Evolutionary conservation across 208 protist species (phyloP).

Genomic region (Trypanosoma platydactyli): DNA sequence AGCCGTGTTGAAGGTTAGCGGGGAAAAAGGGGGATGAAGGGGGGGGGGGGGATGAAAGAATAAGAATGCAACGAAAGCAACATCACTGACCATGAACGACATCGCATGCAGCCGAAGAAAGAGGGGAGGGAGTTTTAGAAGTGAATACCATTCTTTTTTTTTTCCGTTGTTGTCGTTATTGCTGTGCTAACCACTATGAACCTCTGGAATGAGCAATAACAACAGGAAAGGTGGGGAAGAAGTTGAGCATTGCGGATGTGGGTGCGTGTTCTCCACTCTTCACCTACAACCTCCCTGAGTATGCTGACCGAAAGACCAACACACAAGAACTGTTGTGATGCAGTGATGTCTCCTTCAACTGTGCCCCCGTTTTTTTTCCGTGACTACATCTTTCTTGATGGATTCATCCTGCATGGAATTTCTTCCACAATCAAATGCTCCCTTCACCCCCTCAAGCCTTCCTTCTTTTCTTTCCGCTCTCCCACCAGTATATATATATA

Average conservation of each 20-base stretch:
- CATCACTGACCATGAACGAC: neutral
- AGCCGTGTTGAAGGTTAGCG: neutral
- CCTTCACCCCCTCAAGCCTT: constrained; percentile 12
- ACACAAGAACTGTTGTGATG: no score
- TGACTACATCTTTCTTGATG: no score
- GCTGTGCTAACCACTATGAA: neutral
- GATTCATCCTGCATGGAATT: no score
- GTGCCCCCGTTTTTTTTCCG: no score
- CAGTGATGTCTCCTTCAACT: no score
- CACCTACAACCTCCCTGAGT: no score
- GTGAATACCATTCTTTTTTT: constrained; percentile 2
- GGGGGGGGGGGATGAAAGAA: neutral
- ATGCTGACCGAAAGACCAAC: no score
- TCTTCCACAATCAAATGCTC: neutral
- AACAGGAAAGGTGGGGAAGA: no score
- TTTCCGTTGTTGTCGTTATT: neutral
- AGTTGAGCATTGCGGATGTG: no score
- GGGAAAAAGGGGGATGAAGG: neutral
- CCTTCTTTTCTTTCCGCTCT: neutral
- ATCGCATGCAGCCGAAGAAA: constrained; percentile 9
- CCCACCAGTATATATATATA: no score
- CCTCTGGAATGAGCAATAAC: no score
- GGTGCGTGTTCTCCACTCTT: constrained; percentile 8
- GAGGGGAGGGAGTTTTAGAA: neutral
- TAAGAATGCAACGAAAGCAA: neutral